Percentiles rank a stretch among this genome's conserved stretches.
Conservation (phyloP, 257 asterid genomes). For the Prunella vulgaris region DNA sequence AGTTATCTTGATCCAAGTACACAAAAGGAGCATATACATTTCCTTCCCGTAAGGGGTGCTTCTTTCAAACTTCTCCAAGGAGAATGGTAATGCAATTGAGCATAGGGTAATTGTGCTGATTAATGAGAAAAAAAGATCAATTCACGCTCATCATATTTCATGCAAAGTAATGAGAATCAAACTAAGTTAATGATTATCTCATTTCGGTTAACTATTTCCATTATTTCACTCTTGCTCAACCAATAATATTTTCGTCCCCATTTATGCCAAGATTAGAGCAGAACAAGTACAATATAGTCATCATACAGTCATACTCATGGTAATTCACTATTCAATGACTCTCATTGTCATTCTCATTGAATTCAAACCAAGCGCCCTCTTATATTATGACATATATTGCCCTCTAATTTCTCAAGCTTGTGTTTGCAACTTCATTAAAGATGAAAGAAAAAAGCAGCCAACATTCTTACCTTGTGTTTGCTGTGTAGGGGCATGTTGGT, state of each 20-base stretch:
- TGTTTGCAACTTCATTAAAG: no score
- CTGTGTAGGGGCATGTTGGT: slow-evolving; percentile 89
- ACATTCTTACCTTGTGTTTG: background rate
- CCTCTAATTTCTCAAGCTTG: background rate
- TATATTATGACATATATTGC: background rate
- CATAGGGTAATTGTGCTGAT: background rate
- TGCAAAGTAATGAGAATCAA: background rate
- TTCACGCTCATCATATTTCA: background rate
- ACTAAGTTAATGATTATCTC: background rate
- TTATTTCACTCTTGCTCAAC: background rate
- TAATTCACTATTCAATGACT: no score
- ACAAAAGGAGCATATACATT: background rate
- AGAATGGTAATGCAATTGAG: background rate
- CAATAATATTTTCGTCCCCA: no score
- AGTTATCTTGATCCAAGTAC: background rate
- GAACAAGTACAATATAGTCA: background rate
- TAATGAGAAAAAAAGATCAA: background rate
- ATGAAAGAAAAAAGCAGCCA: background rate
- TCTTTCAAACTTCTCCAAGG: background rate
- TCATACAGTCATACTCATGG: no score
- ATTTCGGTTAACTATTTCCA: background rate
- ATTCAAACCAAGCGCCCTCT: background rate
- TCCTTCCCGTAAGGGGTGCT: no score
- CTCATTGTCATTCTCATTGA: background rate
- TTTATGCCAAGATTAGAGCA: no score